Conservation (phyloP, 148 eudicot species). For the Fagopyrum tataricum region DNA sequence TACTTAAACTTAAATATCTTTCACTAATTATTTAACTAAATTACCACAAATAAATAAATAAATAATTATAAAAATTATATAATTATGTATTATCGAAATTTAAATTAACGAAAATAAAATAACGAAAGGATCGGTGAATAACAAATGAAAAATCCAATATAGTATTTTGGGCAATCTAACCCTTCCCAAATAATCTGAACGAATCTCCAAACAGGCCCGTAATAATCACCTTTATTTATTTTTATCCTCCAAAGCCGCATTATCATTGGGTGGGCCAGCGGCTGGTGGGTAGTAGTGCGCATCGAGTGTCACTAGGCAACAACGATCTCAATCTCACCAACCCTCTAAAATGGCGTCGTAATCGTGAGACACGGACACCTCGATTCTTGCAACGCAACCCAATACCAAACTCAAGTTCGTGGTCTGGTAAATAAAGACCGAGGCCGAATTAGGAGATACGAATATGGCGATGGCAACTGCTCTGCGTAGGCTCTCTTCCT, state of each 20-base stretch:
- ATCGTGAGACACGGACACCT: neutral
- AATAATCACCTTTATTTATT: neutral
- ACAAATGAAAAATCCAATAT: no score
- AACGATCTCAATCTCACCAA: conserved; percentile 7
- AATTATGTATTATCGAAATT: no score
- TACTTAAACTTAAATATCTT: no score
- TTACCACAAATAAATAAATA: no score
- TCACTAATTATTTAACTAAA: no score
- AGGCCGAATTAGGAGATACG: neutral
- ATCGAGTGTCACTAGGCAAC: neutral
- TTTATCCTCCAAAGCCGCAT: neutral
- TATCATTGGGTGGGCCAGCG: neutral
- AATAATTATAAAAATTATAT: no score
- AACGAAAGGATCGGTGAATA: no score
- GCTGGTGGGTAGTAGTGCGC: neutral
- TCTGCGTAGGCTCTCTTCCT: conserved; percentile 63
- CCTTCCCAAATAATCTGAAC: no score
- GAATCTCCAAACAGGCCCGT: no score
- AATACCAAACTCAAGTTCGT: neutral
- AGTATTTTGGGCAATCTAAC: no score
- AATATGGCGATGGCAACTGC: conserved; percentile 84
- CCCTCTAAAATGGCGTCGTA: conserved; percentile 1
- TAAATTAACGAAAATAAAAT: no score
- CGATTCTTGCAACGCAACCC: neutral
- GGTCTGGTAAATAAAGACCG: neutral